Conservation (phyloP, 768 basidiomycete species). For the Lactarius hengduanensis region DNA sequence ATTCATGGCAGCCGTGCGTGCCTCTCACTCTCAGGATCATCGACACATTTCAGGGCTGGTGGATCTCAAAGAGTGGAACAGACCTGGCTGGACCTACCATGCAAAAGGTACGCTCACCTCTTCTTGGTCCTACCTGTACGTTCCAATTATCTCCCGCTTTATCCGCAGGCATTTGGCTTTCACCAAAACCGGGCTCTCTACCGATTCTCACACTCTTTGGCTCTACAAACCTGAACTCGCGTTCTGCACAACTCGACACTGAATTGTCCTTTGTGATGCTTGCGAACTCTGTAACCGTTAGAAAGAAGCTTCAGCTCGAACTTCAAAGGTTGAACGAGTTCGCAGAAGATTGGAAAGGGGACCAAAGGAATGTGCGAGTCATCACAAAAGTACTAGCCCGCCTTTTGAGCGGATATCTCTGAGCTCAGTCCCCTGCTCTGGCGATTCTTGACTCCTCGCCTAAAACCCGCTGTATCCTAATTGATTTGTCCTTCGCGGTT, state of each 20-base stretch:
- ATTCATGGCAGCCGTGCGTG: constrained; percentile 67
- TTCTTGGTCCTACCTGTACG: neutral
- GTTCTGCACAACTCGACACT: constrained; percentile 87
- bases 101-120: constrained; percentile 72
- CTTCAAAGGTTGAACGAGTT: constrained; percentile 50
- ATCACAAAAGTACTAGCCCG: constrained; percentile 63
- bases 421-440: constrained; percentile 23
- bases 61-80: constrained; percentile 83
- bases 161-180: constrained; percentile 80
- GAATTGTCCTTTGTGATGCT: constrained; percentile 87
- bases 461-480: neutral
- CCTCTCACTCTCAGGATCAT: constrained; percentile 38
- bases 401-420: constrained; percentile 70
- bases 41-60: constrained; percentile 47
- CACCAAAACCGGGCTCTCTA: constrained; percentile 47
- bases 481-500: neutral
- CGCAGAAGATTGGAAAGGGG: constrained; percentile 59
- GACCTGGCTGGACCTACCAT: constrained; percentile 94
- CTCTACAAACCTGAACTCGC: constrained; percentile 91
- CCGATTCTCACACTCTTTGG: constrained; percentile 85
- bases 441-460: neutral
- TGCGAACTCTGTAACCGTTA: constrained; percentile 54
- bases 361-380: constrained; percentile 53
- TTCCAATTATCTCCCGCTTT: constrained; percentile 3
- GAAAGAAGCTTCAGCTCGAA: constrained; percentile 52